phyloP scores from a whole-genome alignment of 176 grass and related monocot species.

The Triticum monococcum region DNA sequence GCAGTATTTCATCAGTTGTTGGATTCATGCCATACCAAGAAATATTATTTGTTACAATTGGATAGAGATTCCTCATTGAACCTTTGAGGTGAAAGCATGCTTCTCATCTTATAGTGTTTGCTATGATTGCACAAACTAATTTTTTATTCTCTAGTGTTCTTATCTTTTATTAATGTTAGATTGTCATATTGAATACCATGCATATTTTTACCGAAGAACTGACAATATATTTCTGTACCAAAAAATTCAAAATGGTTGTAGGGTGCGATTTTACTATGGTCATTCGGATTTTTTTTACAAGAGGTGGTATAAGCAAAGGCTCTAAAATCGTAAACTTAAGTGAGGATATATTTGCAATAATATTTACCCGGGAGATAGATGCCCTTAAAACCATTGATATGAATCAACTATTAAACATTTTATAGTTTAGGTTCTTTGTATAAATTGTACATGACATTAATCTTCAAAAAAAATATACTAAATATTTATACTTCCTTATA shows the following conservation, averaged over 20 bases:
- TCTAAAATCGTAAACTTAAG: slow-evolving; percentile 84
- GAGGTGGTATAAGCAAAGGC: slow-evolving; percentile 74
- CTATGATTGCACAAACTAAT: not conserved
- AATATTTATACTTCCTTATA: too few species aligned
- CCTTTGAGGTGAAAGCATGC: slow-evolving; percentile 57
- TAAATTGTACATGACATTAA: not conserved
- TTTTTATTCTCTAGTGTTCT: not conserved
- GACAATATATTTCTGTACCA: not conserved
- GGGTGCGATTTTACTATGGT: slow-evolving; percentile 76
- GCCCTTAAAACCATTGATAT: too few species aligned
- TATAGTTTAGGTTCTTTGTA: not conserved
- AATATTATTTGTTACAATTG: slow-evolving; percentile 77
- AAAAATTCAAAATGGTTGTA: slow-evolving; percentile 12
- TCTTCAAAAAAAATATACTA: too few species aligned
- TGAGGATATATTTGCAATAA: slow-evolving; percentile 57
- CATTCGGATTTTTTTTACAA: slow-evolving; percentile 72
- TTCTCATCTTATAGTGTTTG: not conserved
- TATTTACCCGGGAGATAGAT: too few species aligned
- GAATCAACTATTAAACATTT: too few species aligned
- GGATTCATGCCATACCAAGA: slow-evolving; percentile 94
- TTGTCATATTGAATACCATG: not conserved
- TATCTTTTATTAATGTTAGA: not conserved
- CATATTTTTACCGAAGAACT: not conserved
- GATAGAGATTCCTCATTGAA: slow-evolving; percentile 75
- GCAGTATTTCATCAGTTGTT: slow-evolving; percentile 76